Evolutionary conservation across 331 rosid species (phyloP).

Genomic region (Arachis monticola): DNA sequence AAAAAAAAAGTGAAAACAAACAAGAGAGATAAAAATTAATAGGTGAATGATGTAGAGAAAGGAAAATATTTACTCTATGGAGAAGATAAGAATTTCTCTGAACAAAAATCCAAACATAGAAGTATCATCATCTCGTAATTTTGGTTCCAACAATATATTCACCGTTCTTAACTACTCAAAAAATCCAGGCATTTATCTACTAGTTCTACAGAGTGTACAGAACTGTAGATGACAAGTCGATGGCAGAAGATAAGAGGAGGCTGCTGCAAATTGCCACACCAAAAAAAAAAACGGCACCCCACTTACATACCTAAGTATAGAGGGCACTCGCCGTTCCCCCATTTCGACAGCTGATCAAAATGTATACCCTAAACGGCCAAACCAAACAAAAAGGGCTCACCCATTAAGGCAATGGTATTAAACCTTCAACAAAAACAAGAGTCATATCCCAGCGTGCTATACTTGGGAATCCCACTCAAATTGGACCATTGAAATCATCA

Average conservation of each 20-base stretch:
- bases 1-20: no score
- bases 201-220: not conserved
- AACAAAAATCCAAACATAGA: no score
- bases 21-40: no score
- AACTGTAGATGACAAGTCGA: not conserved
- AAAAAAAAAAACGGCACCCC: not conserved
- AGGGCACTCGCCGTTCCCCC: slow-evolving; percentile 7
- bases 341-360: slow-evolving; percentile 16
- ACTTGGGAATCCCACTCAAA: slow-evolving; percentile 37
- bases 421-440: slow-evolving; percentile 30
- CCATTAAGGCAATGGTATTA: slow-evolving; percentile 28
- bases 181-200: not conserved
- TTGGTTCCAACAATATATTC: not conserved
- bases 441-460: slow-evolving; percentile 27
- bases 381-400: slow-evolving; percentile 31
- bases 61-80: no score
- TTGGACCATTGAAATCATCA: slow-evolving; percentile 20
- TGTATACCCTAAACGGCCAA: slow-evolving; percentile 13
- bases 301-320: not conserved
- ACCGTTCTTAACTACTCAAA: not conserved
- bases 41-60: no score
- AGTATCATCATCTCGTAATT: not conserved
- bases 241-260: not conserved
- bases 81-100: no score
- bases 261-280: not conserved